phyloP scores from a whole-genome alignment of 768 basidiomycete genomes.

The Tephrocybe rancida region DNA sequence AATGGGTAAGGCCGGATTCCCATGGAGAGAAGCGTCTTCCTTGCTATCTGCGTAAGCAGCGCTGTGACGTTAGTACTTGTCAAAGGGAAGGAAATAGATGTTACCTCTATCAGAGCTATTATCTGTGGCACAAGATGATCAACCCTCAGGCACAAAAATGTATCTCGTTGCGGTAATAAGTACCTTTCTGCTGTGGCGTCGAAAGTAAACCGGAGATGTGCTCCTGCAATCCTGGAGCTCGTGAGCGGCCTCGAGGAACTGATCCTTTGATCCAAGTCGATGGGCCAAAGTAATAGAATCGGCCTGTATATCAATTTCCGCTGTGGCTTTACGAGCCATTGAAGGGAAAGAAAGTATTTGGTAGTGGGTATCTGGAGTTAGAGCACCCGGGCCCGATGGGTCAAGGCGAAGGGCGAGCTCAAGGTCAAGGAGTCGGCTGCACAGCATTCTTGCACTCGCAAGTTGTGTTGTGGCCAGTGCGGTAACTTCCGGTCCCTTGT shows the following conservation, averaged over 20 bases:
- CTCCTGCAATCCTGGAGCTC: constrained; percentile 28
- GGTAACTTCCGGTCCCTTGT: constrained; percentile 36
- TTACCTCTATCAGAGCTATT: constrained; percentile 54
- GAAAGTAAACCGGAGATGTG: constrained; percentile 24
- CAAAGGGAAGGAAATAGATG: constrained; percentile 7
- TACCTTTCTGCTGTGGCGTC: constrained; percentile 36
- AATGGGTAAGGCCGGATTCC: constrained; percentile 48
- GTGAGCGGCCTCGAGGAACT: constrained; percentile 31
- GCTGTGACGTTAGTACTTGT: constrained; percentile 8
- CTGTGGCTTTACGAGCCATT: constrained; percentile 8
- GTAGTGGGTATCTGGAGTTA: background rate
- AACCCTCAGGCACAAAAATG: constrained; percentile 2
- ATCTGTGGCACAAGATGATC: constrained; percentile 35
- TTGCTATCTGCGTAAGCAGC: constrained; percentile 40
- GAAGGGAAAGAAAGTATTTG: constrained; percentile 6
- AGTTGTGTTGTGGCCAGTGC: constrained; percentile 17
- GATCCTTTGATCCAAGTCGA: constrained; percentile 28
- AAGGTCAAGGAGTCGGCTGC: constrained; percentile 10
- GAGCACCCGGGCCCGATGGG: constrained; percentile 17
- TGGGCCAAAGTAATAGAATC: constrained; percentile 29
- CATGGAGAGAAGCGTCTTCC: constrained; percentile 43
- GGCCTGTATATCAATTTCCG: constrained; percentile 23
- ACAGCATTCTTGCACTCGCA: constrained; percentile 18
- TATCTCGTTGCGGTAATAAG: constrained; percentile 1
- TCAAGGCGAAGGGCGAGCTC: background rate